Evolutionary conservation across 805 yeast genomes (phyloP).

Genomic region (Danielia reshetovae): DNA sequence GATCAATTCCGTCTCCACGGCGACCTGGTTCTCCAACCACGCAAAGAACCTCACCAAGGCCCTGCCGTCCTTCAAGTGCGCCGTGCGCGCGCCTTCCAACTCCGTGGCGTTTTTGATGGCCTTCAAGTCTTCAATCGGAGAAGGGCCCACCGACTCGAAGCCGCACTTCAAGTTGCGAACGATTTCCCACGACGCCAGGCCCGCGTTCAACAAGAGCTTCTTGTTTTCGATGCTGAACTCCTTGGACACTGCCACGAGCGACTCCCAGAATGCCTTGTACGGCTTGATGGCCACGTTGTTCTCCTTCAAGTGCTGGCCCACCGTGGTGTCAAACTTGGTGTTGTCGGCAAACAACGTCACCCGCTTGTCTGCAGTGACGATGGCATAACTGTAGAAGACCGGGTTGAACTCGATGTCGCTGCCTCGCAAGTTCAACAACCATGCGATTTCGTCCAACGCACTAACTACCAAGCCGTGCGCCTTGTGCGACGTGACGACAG

Average conservation of each 20-base stretch:
- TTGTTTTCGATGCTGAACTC: slow-evolving; percentile 28
- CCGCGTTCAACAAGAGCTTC: slow-evolving; percentile 27
- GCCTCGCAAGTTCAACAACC: slow-evolving; percentile 52
- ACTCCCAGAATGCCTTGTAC: slow-evolving; percentile 45
- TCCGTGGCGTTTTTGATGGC: slow-evolving; percentile 49
- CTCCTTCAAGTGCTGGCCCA: slow-evolving; percentile 20
- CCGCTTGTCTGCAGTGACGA: slow-evolving; percentile 25
- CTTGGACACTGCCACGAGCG: slow-evolving; percentile 36
- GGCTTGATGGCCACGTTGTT: slow-evolving; percentile 31
- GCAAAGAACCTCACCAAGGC: slow-evolving; percentile 52
- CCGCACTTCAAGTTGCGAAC: slow-evolving; percentile 30
- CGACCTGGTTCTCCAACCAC: slow-evolving; percentile 56
- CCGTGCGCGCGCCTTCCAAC: slow-evolving; percentile 45
- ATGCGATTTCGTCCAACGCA: slow-evolving; percentile 51
- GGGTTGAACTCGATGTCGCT: slow-evolving; percentile 55
- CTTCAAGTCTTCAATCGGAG: slow-evolving; percentile 48
- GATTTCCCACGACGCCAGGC: slow-evolving; percentile 37
- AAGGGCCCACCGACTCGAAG: slow-evolving; percentile 25
- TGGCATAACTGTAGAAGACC: slow-evolving; percentile 44
- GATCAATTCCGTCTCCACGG: slow-evolving; percentile 34
- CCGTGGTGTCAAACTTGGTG: slow-evolving; percentile 33
- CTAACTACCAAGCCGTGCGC: slow-evolving; percentile 39
- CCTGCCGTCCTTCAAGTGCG: slow-evolving; percentile 57
- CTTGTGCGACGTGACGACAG: slow-evolving; percentile 18
- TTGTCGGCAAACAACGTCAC: slow-evolving; percentile 42